Evolutionary conservation across 352 stramenopile species (phyloP).

Genomic region (Phytopythium kandeliae): DNA sequence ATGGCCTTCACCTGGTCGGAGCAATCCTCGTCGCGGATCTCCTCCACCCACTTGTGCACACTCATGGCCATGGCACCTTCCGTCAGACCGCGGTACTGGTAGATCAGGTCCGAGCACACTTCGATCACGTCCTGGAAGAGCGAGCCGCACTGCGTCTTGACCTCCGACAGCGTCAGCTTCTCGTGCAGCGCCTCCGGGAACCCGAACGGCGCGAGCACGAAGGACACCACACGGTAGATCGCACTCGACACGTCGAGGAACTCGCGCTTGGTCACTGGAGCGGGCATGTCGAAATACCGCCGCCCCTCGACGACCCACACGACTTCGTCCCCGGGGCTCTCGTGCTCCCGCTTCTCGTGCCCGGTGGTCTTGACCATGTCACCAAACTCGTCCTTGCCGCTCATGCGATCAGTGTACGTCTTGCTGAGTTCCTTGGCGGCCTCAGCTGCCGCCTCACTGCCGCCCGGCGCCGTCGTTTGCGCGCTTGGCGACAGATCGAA

Average conservation of each 20-base stretch:
- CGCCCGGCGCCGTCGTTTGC: background rate
- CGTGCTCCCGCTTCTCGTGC: constrained; percentile 14
- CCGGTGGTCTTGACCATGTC: constrained; percentile 4
- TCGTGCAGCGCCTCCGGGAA: constrained; percentile 55
- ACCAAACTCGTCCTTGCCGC: constrained; percentile 19
- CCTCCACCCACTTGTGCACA: constrained; percentile 83
- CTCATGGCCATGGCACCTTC: constrained; percentile 87
- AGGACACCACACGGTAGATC: constrained; percentile 76
- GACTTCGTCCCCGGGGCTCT: constrained; percentile 24
- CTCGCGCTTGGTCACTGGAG: constrained; percentile 48
- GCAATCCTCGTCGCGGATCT: constrained; percentile 62
- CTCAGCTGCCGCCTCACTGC: constrained; percentile 6
- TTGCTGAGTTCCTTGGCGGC: constrained; percentile 26
- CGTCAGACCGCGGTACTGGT: constrained; percentile 56
- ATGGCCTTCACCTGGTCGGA: constrained; percentile 64
- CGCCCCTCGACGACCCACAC: constrained; percentile 49
- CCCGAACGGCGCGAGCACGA: constrained; percentile 75
- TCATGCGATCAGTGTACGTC: constrained; percentile 39
- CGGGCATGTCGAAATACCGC: constrained; percentile 81
- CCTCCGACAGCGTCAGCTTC: constrained; percentile 54
- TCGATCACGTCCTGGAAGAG: constrained; percentile 85
- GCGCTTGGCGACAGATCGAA: constrained; percentile 55
- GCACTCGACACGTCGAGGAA: constrained; percentile 62
- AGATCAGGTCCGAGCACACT: constrained; percentile 83
- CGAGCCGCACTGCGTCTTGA: constrained; percentile 66